phyloP scores from a whole-genome alignment of 2,329 filamentous ascomycete genomes.

The Nannizziopsis barbatae region DNA sequence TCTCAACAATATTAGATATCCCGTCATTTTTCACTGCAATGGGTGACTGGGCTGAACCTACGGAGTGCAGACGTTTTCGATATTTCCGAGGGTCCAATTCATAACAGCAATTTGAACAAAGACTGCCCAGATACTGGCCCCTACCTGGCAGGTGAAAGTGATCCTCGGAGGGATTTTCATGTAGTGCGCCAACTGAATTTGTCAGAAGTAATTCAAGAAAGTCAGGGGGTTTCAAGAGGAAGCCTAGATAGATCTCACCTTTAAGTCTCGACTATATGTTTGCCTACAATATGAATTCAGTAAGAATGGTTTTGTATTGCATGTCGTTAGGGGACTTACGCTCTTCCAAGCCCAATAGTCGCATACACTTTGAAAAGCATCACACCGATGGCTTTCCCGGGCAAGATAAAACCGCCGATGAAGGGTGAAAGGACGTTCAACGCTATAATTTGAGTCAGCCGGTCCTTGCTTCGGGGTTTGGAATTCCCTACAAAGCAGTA shows the following conservation, averaged over 20 bases:
- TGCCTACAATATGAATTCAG: slow-evolving; percentile 1
- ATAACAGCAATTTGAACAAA: slow-evolving; percentile 38
- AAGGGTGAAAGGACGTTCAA: slow-evolving; percentile 21
- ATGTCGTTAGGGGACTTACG: slow-evolving; percentile 13
- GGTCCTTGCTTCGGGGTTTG: neutral
- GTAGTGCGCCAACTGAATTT: slow-evolving; percentile 19
- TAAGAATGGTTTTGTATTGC: neutral
- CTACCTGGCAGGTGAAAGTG: slow-evolving; percentile 41
- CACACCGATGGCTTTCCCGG: slow-evolving; percentile 20
- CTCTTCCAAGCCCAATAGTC: slow-evolving; percentile 21
- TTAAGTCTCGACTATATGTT: slow-evolving; percentile 13
- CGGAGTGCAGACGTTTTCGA: slow-evolving; percentile 33
- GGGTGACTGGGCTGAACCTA: slow-evolving; percentile 16
- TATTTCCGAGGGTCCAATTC: slow-evolving; percentile 37
- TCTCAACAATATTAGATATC: neutral
- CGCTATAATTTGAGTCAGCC: slow-evolving; percentile 11
- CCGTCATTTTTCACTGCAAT: slow-evolving; percentile 8
- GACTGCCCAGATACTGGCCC: slow-evolving; percentile 37
- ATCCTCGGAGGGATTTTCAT: slow-evolving; percentile 34
- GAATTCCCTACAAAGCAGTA: slow-evolving; percentile 15
- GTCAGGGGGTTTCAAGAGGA: neutral
- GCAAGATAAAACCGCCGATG: slow-evolving; percentile 20
- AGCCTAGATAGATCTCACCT: neutral
- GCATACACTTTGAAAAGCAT: slow-evolving; percentile 23
- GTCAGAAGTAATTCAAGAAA: neutral